phyloP scores from a whole-genome alignment of 352 stramenopile genomes.

The Thraustochytrium striatum region DNA sequence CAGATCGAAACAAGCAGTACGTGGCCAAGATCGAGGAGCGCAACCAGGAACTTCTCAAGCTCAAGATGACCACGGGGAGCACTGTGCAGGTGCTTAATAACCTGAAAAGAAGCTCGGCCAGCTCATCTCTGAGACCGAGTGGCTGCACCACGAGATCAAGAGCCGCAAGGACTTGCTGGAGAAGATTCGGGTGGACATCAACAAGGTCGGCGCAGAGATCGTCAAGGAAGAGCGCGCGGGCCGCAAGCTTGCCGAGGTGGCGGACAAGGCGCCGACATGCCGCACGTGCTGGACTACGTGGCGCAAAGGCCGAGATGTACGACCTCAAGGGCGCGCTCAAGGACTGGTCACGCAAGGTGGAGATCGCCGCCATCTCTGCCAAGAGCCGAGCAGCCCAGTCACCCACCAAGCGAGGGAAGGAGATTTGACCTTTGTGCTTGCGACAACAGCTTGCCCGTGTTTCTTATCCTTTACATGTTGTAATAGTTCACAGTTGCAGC shows the following conservation, averaged over 20 bases:
- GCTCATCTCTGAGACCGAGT: conserved; percentile 71
- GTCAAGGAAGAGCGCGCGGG: conserved; percentile 65
- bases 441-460: no score
- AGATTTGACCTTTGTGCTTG: no score
- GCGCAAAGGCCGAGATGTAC: conserved; percentile 76
- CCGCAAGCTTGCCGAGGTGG: conserved; percentile 65
- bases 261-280: conserved; percentile 72
- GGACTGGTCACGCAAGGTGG: conserved; percentile 86
- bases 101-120: conserved; percentile 80
- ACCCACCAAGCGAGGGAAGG: background rate
- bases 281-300: conserved; percentile 83
- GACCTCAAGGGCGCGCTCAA: conserved; percentile 75
- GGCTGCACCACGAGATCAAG: conserved; percentile 72
- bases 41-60: conserved; percentile 83
- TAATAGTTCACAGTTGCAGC: background rate
- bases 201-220: conserved; percentile 67
- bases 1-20: conserved; percentile 96
- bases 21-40: conserved; percentile 87
- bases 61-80: conserved; percentile 80
- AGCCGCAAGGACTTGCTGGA: conserved; percentile 73
- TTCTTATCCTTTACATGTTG: no score
- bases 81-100: conserved; percentile 82
- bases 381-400: background rate
- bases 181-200: conserved; percentile 70
- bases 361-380: conserved; percentile 76